phyloP scores from a whole-genome alignment of 371 early-diverging fungal species.

The Syncephalastrum monosporum region DNA sequence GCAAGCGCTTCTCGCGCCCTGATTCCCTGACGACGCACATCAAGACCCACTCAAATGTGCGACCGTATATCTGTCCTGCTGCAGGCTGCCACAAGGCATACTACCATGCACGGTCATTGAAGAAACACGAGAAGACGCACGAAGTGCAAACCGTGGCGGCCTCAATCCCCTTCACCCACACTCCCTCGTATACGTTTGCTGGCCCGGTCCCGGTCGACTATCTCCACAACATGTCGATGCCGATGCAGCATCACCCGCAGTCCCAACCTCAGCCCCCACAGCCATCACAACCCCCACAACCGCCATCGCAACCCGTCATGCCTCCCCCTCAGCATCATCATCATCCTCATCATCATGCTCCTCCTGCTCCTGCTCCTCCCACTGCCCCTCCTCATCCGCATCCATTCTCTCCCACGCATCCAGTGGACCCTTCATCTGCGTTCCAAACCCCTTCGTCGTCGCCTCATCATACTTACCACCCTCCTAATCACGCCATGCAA shows the following conservation, averaged over 20 bases:
- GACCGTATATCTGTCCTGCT: constrained; percentile 65
- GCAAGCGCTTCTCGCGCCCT: constrained; percentile 82
- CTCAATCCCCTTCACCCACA: constrained; percentile 4
- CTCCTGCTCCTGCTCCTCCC: too few relatives aligned
- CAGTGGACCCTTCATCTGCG: too few relatives aligned
- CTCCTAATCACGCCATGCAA: too few relatives aligned
- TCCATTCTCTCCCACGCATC: too few relatives aligned
- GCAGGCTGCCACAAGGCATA: constrained; percentile 73
- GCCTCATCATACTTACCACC: too few relatives aligned
- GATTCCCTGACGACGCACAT: constrained; percentile 89
- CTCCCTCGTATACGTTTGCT: background rate
- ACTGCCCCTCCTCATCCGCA: too few relatives aligned
- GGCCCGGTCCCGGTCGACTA: constrained; percentile 19
- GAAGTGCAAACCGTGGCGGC: constrained; percentile 15
- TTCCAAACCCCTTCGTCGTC: too few relatives aligned
- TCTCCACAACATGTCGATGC: constrained; percentile 12
- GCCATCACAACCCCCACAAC: too few relatives aligned
- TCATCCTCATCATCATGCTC: too few relatives aligned
- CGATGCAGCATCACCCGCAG: constrained; percentile 8
- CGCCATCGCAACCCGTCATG: too few relatives aligned
- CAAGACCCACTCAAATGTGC: constrained; percentile 82
- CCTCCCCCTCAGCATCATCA: too few relatives aligned
- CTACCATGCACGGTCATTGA: constrained; percentile 77
- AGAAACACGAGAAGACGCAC: constrained; percentile 75
- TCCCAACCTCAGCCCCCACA: background rate